Percentiles rank a stretch among this genome's conserved stretches.
These are phyloP conservation scores for Neurospora pannonica DNA, from an alignment of 495 filamentous ascomycete species.

Conservation along the genomic window DNA sequence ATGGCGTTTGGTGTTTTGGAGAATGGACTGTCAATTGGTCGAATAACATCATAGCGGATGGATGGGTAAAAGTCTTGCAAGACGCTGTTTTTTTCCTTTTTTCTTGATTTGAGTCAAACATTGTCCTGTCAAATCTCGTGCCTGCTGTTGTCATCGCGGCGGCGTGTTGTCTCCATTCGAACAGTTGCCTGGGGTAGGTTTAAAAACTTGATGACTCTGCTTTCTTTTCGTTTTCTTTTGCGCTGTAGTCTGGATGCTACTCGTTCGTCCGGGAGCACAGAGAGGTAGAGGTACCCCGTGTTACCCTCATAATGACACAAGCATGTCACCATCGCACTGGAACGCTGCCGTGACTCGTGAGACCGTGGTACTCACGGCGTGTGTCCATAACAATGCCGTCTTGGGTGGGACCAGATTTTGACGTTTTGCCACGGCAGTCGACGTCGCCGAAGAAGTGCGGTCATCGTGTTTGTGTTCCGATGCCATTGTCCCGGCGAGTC, in stretches of 20 bases:
- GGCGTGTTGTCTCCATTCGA: background rate
- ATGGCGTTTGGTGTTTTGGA: background rate
- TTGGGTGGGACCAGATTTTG: background rate
- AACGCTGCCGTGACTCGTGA: background rate
- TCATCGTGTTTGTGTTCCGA: background rate
- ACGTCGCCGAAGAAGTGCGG: background rate
- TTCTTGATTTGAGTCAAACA: background rate
- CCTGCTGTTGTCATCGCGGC: background rate
- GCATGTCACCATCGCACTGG: background rate
- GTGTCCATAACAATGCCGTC: background rate
- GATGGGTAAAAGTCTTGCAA: background rate
- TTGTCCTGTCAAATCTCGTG: background rate
- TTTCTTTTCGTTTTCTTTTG: background rate
- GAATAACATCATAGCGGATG: background rate
- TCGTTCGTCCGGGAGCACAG: background rate
- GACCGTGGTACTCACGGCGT: background rate
- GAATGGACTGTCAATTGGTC: background rate
- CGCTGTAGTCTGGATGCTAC: background rate
- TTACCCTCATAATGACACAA: background rate
- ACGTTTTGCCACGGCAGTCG: background rate
- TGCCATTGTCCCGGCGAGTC: background rate
- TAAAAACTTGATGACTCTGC: background rate
- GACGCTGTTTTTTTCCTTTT: background rate
- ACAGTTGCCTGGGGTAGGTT: background rate
- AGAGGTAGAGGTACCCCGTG: background rate